Conservation (phyloP, 306 rosid genomes). For the Rosa persica region DNA sequence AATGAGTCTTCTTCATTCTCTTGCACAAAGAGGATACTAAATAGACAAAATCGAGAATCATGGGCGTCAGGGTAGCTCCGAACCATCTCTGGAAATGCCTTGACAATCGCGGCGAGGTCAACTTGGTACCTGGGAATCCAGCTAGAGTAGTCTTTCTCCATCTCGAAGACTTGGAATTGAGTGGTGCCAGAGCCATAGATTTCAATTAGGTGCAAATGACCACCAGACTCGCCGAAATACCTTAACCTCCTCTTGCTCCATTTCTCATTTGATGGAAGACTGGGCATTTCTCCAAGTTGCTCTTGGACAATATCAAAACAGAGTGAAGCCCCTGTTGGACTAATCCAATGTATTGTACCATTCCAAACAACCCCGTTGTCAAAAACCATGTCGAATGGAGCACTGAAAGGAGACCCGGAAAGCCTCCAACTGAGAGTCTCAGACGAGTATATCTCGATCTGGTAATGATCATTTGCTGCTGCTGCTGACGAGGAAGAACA, state of each 20-base stretch:
- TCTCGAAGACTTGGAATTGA: constrained; percentile 31
- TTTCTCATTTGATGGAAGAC: constrained; percentile 23
- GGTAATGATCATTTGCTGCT: neutral
- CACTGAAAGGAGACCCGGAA: constrained; percentile 6
- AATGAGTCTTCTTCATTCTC: constrained; percentile 19
- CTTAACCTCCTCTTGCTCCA: constrained; percentile 11
- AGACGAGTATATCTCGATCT: constrained; percentile 26
- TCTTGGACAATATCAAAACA: constrained; percentile 26
- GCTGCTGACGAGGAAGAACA: neutral
- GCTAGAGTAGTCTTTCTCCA: constrained; percentile 27
- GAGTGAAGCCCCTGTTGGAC: constrained; percentile 7
- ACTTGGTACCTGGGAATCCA: constrained; percentile 37
- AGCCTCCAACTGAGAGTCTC: constrained; percentile 24
- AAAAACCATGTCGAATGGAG: neutral
- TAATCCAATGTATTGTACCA: constrained; percentile 34
- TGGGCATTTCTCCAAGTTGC: constrained; percentile 14
- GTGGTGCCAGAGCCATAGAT: constrained; percentile 12
- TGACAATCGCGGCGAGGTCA: constrained; percentile 7
- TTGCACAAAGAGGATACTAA: constrained; percentile 17
- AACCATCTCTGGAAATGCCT: constrained; percentile 18
- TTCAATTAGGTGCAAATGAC: constrained; percentile 35
- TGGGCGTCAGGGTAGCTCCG: neutral
- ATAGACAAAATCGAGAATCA: neutral
- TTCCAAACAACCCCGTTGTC: constrained; percentile 33
- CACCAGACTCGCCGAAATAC: constrained; percentile 31